Evolutionary conservation across 441 rosid genomes (phyloP).

Genomic region (Manihot esculenta): DNA sequence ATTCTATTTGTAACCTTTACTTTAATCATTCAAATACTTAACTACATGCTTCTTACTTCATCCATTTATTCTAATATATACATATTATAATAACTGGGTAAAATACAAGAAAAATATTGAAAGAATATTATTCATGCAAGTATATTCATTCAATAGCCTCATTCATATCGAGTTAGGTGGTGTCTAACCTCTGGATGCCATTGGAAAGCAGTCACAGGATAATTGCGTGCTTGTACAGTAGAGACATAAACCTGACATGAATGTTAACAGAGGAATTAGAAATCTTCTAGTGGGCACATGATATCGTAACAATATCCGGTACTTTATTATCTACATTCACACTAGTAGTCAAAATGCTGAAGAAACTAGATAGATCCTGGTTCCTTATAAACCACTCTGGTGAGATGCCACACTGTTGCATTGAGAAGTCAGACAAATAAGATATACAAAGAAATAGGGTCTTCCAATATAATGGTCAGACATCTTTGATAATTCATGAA

Average conservation of each 20-base stretch:
- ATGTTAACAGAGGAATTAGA: conserved; percentile 15
- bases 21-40: no score
- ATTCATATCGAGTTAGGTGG: not conserved
- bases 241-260: conserved; percentile 72
- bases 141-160: not conserved
- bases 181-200: conserved; percentile 91
- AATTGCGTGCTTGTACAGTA: conserved; percentile 64
- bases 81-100: not conserved
- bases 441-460: no score
- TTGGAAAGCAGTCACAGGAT: conserved; percentile 87
- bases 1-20: no score
- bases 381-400: conserved; percentile 45
- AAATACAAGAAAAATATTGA: not conserved
- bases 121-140: not conserved
- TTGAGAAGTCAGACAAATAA: conserved; percentile 4
- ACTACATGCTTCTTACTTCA: no score
- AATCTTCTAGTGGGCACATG: not conserved
- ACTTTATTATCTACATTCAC: conserved; percentile 63
- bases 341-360: conserved; percentile 71
- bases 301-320: conserved; percentile 9
- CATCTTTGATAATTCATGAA: not conserved
- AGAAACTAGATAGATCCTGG: conserved; percentile 56
- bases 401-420: conserved; percentile 77
- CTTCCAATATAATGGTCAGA: not conserved
- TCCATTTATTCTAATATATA: no score